These are phyloP conservation scores for Hyaloscypha hepaticicola DNA, from an alignment of 495 filamentous ascomycete species.

Conservation along the genomic window DNA sequence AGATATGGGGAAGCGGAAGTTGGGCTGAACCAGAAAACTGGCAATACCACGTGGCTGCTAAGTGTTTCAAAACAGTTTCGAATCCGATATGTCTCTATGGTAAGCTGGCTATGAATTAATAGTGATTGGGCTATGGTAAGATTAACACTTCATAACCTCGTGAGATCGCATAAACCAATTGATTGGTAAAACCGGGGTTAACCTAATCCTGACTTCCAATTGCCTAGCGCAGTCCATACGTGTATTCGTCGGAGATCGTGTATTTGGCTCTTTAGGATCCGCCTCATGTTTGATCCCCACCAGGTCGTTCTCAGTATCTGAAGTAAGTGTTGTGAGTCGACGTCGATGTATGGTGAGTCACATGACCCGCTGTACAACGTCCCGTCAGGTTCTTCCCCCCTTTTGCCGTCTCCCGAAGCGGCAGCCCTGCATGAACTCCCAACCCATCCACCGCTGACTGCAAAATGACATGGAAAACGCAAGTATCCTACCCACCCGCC, in stretches of 20 bases:
- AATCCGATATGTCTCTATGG: not conserved
- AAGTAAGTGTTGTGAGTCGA: not conserved
- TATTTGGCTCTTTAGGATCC: not conserved
- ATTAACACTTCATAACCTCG: not conserved
- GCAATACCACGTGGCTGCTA: not conserved
- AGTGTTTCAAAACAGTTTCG: conserved; percentile 7
- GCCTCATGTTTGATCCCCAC: not conserved
- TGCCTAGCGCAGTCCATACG: not conserved
- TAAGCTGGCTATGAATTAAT: not conserved
- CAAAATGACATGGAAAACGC: not conserved
- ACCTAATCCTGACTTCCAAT: not conserved
- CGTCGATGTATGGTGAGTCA: not conserved
- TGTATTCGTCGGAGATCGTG: not conserved
- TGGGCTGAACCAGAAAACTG: not conserved
- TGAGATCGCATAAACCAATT: not conserved
- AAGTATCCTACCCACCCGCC: not conserved
- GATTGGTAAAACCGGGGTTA: not conserved
- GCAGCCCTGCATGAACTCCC: conserved; percentile 1
- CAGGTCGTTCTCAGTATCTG: not conserved
- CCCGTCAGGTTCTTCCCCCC: not conserved
- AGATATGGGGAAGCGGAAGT: conserved; percentile 6
- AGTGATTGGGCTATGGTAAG: not conserved
- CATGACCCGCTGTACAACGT: not conserved
- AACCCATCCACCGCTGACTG: not conserved
- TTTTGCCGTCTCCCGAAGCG: not conserved